Percentiles rank a stretch among this genome's conserved stretches.
These are phyloP conservation scores for Syzygium malaccense DNA, from an alignment of 441 rosid species.

Conservation along the genomic window DNA sequence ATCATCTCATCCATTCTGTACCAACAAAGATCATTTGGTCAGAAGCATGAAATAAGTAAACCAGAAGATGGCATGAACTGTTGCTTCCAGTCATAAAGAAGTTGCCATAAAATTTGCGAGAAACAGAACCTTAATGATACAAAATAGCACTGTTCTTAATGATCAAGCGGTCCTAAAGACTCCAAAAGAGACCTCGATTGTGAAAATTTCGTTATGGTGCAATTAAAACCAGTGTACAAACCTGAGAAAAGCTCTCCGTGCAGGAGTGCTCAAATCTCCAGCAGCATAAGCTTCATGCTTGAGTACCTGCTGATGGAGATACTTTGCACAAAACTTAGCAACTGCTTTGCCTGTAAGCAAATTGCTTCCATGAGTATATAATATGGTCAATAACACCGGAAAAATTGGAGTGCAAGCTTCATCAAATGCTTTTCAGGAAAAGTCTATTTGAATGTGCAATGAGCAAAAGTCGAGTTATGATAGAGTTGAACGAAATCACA, in stretches of 20 bases:
- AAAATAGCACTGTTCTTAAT: background rate
- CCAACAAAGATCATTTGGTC: constrained; percentile 3
- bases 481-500: background rate
- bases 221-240: constrained; percentile 8
- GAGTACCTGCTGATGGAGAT: constrained; percentile 76
- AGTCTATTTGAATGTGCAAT: background rate
- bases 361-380: background rate
- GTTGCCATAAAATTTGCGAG: background rate
- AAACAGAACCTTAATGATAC: background rate
- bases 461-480: background rate
- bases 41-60: background rate
- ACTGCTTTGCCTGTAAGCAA: constrained; percentile 72
- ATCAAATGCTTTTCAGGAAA: background rate
- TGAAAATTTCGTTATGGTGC: background rate
- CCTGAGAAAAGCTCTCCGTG: constrained; percentile 81
- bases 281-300: constrained; percentile 59
- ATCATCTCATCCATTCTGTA: constrained; percentile 97
- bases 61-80: background rate
- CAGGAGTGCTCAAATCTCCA: constrained; percentile 67
- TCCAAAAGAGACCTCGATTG: background rate
- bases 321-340: constrained; percentile 88
- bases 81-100: background rate
- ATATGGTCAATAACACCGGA: background rate
- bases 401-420: background rate
- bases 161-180: background rate